These are phyloP conservation scores for Pseudogymnoascus sp. DNA, from an alignment of 2,329 filamentous ascomycete genomes.

Conservation along the genomic window DNA sequence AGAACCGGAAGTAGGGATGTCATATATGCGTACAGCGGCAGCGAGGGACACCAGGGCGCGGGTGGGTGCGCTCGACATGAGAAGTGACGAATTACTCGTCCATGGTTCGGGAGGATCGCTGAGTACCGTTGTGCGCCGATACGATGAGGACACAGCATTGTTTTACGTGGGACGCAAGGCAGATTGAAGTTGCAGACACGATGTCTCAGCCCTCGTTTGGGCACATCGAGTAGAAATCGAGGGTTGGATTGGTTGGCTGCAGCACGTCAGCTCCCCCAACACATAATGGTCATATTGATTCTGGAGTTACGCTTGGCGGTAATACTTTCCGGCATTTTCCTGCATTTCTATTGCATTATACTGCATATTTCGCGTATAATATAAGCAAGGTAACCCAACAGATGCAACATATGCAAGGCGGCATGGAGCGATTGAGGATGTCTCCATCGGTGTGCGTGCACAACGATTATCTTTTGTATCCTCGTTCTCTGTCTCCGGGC, in stretches of 20 bases:
- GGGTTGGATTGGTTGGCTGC: background rate
- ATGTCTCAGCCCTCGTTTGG: constrained; percentile 4
- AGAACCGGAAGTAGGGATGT: constrained; percentile 1
- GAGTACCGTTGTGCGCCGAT: background rate
- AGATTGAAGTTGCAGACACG: background rate
- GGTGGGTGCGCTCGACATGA: background rate
- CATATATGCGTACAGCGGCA: constrained; percentile 1
- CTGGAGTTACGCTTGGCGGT: background rate
- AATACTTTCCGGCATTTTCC: background rate
- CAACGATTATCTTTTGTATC: background rate
- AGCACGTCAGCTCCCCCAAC: background rate
- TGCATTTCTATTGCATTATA: background rate
- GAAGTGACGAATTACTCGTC: background rate
- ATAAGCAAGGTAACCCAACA: constrained; percentile 1
- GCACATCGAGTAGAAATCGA: background rate
- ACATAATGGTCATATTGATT: background rate
- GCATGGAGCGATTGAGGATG: background rate
- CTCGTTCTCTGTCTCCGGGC: background rate
- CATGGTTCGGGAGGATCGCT: background rate
- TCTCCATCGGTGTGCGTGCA: background rate
- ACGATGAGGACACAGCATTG: background rate
- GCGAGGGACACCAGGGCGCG: background rate
- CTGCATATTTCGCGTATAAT: background rate
- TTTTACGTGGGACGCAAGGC: constrained; percentile 4
- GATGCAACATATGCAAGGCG: background rate